Base-by-base conservation (phyloP, 2,329 filamentous ascomycete genomes). In the Aspergillus sp. region DNA sequence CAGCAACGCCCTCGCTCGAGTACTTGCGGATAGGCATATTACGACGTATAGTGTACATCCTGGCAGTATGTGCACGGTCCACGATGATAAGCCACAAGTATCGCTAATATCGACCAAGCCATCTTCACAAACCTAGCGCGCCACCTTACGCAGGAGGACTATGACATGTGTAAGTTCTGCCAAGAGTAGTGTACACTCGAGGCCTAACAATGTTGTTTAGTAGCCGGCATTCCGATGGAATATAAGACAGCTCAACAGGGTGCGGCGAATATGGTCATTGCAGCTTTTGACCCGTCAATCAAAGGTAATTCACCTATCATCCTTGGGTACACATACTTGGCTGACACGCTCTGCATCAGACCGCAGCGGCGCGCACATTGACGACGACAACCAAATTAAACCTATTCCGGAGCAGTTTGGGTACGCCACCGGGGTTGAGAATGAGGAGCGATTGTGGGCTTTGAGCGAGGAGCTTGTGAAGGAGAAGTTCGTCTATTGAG, bases 391-490 rank as follows among this genome's bases (percentile, higher is more conserved):
- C 31, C 30, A 41, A 3, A 19, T 60, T 6, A 54, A 54, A 3
- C 25, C 23, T 28, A 54, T 54, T 15, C 43, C 22, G 1, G 57
- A 43, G 31, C 51, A 43, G 7, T 53, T 28, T 7, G 25, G 19
- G 2, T 54, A 60, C 15, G 51, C 45, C 6, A 17, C 54, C 8
- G 57, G 53, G 11, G 17, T 17, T 8, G 41, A 50, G 7, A 51
- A 55, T 25, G 57, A 53, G 22, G 57, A 60, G 13, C 52, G 31
- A 13, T 31, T 60, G 23, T 60, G 57, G 57, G 46, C 46, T 22
- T 7, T 55, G 15, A 60, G 57, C 22, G 57, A 60, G 51, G 25
- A 45, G 6, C 46, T 60, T 23, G 57, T 53, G 5, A 50, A 19
- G 19, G 38, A 53, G 19, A 46, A 38, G 13, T 59, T 53, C 5